Evolutionary conservation across 2,329 filamentous ascomycete species (phyloP).

Genomic region (Epichloe aotearoae): DNA sequence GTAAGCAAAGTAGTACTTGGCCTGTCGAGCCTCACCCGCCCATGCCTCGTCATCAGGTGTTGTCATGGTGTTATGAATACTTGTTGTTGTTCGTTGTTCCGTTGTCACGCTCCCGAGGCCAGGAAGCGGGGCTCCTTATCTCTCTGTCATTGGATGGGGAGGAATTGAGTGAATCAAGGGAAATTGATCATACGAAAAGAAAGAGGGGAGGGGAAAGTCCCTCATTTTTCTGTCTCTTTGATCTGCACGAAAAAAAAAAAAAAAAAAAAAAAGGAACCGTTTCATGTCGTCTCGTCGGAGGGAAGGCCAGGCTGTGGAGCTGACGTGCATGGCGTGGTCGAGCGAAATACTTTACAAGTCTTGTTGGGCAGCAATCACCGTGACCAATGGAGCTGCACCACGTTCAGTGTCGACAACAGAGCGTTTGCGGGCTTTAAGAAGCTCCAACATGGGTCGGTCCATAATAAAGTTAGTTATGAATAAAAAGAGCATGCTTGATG

Average conservation of each 20-base stretch:
- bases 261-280: not conserved
- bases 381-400: constrained; percentile 2
- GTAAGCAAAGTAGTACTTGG: constrained; percentile 31
- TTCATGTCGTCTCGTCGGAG: not conserved
- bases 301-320: not conserved
- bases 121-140: too few species aligned
- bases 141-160: too few species aligned
- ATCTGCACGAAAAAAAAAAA: not conserved
- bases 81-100: not conserved
- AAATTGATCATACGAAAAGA: too few species aligned
- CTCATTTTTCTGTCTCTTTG: too few species aligned
- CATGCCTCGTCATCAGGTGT: not conserved
- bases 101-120: not conserved
- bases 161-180: too few species aligned
- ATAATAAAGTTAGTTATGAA: too few species aligned
- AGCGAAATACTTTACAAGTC: not conserved
- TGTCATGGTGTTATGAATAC: not conserved
- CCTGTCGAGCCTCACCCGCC: not conserved
- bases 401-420: not conserved
- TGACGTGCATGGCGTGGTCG: not conserved
- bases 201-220: too few species aligned
- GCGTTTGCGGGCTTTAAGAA: not conserved
- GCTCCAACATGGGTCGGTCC: too few species aligned
- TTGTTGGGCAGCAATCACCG: constrained; percentile 1
- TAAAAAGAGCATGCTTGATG: too few species aligned